Evolutionary conservation across 2,329 filamentous ascomycete genomes (phyloP).

Genomic region (Penicillium polonicum): DNA sequence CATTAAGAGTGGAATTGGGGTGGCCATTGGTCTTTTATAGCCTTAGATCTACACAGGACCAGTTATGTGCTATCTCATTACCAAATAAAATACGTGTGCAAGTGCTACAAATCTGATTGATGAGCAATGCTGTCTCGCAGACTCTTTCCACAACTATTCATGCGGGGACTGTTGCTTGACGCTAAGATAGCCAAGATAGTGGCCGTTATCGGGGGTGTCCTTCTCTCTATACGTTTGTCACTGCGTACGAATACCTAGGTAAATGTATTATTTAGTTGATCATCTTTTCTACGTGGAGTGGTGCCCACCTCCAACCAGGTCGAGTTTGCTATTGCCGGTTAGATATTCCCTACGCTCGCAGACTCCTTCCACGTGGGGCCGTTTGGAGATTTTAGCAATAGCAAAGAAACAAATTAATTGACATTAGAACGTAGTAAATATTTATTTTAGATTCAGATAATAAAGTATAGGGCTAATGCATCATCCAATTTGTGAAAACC

Average conservation of each 20-base stretch:
- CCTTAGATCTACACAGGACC: background rate
- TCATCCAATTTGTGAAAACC: background rate
- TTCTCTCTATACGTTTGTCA: background rate
- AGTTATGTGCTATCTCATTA: background rate
- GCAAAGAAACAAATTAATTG: too few relatives aligned
- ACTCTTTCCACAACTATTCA: background rate
- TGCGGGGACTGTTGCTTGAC: background rate
- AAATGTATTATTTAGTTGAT: background rate
- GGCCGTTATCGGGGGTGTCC: background rate
- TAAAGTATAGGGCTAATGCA: background rate
- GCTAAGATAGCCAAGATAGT: background rate
- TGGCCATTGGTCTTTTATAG: background rate
- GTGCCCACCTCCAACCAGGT: too few relatives aligned
- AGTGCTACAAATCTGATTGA: background rate
- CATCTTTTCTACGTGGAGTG: background rate
- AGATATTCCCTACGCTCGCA: too few relatives aligned
- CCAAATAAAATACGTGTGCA: background rate
- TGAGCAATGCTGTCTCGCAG: background rate
- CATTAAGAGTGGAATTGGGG: background rate
- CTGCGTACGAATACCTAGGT: background rate
- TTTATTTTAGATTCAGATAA: background rate
- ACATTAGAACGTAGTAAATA: too few relatives aligned
- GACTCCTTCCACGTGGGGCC: too few relatives aligned
- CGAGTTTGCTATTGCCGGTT: too few relatives aligned
- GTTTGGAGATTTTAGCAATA: too few relatives aligned